Evolutionary conservation across 345 rosid species (phyloP), one percentile per base, ranked within the genome.

Genomic region (Salix dunnii): DNA sequence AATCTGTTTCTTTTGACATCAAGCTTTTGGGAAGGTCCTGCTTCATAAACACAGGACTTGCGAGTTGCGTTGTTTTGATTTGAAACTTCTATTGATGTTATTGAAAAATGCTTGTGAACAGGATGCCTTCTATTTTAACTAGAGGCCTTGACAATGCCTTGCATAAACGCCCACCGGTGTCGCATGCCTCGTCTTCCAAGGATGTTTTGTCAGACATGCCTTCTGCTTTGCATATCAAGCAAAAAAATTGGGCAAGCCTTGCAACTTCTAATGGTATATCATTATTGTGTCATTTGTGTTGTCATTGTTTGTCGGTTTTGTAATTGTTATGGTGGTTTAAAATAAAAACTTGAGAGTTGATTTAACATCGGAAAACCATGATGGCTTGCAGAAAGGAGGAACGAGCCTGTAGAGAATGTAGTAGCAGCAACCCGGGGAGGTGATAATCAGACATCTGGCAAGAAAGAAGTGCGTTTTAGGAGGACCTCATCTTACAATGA

Each of bases 401-500:
- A 60, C 6, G 88, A 82, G 1, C 35, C 69, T 12, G 49, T 5
- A 12, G 76, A 23, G 18, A 42, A 73, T 73, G 9, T 40, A 17
- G 9, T 40, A 17, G 53, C 49, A 30, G 72, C 51, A 48, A 17
- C 63, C 27, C 65, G n/a, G 20, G 28, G 10, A 3, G 42, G 36
- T n/a, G 86, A 85, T 46, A 68, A 53, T 13, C 40, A 42, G 62
- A 85, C 81, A 17, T 76, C 83, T 62, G 75, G 73, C 76, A 90
- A 83, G 81, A 88, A 86, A 75, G 95, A 89, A 36, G 67, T 66
- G 63, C 82, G 83, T 36, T 90, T 85, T 68, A 76, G 89, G 65
- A 79, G 91, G 76, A 81, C 89, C 0, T 84, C 91, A 25, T 91
- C 93, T 25, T 87, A 53, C 51, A 76, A 76, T 20, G 91, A 89